phyloP scores from a whole-genome alignment of 306 rosid species.

The Quercus bicolor region DNA sequence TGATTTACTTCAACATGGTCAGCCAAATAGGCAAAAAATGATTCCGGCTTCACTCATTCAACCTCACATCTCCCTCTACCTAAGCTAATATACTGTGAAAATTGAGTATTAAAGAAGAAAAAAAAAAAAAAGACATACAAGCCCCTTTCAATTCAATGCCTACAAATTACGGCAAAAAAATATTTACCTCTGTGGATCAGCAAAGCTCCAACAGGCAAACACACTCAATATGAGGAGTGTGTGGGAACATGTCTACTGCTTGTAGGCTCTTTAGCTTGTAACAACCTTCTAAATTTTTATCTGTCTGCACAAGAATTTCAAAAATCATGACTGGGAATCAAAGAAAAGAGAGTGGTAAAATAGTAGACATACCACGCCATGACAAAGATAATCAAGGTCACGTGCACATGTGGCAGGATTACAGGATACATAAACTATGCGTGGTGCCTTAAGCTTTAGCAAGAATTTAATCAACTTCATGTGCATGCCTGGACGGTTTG shows the following conservation, averaged over 20 bases:
- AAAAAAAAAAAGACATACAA: neutral
- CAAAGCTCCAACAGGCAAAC: conserved; percentile 81
- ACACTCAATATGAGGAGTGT: conserved; percentile 95
- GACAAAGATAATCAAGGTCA: conserved; percentile 91
- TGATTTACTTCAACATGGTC: no score
- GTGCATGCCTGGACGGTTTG: conserved; percentile 99
- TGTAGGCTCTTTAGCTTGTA: conserved; percentile 74
- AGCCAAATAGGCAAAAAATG: neutral
- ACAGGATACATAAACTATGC: conserved; percentile 87
- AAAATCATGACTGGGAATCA: conserved; percentile 21
- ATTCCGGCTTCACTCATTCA: neutral
- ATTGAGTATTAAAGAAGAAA: neutral
- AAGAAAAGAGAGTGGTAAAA: conserved; percentile 3
- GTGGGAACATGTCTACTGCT: conserved; percentile 99
- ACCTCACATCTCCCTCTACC: neutral
- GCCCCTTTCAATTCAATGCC: neutral
- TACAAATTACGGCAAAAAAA: neutral
- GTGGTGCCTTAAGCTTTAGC: conserved; percentile 69
- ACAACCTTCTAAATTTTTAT: conserved; percentile 71
- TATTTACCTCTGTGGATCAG: conserved; percentile 23
- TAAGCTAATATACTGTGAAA: neutral
- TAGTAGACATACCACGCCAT: conserved; percentile 67
- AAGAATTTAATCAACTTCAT: conserved; percentile 89
- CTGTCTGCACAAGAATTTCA: conserved; percentile 49
- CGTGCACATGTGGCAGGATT: conserved; percentile 98